Evolutionary conservation across 352 stramenopile species (phyloP), one percentile per base, ranked within the genome.

Genomic region (Peronospora tabacina): DNA sequence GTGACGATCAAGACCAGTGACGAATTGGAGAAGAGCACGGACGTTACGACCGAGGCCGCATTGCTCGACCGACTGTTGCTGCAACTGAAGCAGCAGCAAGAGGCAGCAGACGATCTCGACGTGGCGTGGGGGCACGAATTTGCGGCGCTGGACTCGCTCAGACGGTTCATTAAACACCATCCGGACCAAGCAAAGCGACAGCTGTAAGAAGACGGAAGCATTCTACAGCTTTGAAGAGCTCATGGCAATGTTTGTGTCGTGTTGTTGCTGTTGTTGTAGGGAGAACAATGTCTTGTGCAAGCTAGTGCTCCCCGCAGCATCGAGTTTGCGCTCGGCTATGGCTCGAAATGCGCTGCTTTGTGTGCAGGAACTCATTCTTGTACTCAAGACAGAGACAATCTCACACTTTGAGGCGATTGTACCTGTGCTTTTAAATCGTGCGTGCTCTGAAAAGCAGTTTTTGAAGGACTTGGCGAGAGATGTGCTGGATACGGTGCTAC

Each of bases 391-490:
- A 3, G 58, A 71, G 20, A 58, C 50, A 7, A 37, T 58, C 0
- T 5, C n/a, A 5, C 57, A 75, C 19, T 76, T 80, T 40, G 67
- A 71, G n/a, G 47, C 53, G 0, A 46, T 85, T 32, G 47, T 89
- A 5, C 75, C 72, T 16, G 47, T 85, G 13, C 50, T 89, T 2
- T 29, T 89, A 32, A 65, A 66, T 10, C 72, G 72, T 6, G 65
- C 69, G 1, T 68, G 61, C 7, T 84, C 62, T n/a, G 75, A 89
- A 53, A 89, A 89, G 55, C 72, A 85, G 41, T 89, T 89, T 47
- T 69, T 89, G 17, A 68, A 62, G 0, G 75, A 89, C n/a, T 49
- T 85, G 17, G 75, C 77, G 7, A 56, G 51, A 37, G 51, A 78
- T 17, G 71, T 77, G 13, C 61, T 82, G 11, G 71, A 82, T 30